Conservation (phyloP, 306 rosid species). For the Prunus persica region Prunus_persica_NCBIv2 NC_034013.1:11934001-11934500, state of each 20-base stretch:
- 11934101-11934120: slow-evolving; percentile 35
- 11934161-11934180: slow-evolving; percentile 40
- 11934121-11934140: slow-evolving; percentile 38
- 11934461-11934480: slow-evolving; percentile 47
- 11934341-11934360: too few species aligned
- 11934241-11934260: slow-evolving; percentile 32
- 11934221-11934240: slow-evolving; percentile 1
- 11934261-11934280: slow-evolving; percentile 34
- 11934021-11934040: slow-evolving; percentile 12
- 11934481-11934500: slow-evolving; percentile 84
- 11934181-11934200: slow-evolving; percentile 25
- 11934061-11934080: not conserved
- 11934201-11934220: slow-evolving; percentile 7
- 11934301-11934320: not conserved
- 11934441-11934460: slow-evolving; percentile 40
- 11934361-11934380: too few species aligned
- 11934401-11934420: slow-evolving; percentile 45
- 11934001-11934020: slow-evolving; percentile 42
- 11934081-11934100: not conserved
- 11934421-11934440: slow-evolving; percentile 33
- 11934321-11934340: not conserved
- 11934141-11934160: slow-evolving; percentile 52
- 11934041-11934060: not conserved
- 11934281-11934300: slow-evolving; percentile 37
- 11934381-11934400: not conserved